Evolutionary conservation across 208 protist species (phyloP).

Genomic region (Leishmania lainsoni): DNA sequence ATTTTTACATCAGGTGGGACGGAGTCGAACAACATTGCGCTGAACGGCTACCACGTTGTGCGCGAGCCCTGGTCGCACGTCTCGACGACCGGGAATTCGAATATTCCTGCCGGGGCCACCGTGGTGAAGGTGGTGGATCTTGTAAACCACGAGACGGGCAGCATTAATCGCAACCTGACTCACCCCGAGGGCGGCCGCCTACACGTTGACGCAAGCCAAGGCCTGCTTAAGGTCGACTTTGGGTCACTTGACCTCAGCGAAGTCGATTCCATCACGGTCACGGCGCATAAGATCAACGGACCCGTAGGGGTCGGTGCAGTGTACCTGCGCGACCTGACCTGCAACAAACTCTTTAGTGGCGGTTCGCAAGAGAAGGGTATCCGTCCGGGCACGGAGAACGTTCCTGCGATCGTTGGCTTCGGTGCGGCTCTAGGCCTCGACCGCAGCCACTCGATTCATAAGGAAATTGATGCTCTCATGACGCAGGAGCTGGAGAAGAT

Average conservation of each 20-base stretch:
- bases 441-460: conserved; percentile 59
- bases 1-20: conserved; percentile 85
- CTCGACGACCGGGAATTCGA: conserved; percentile 42
- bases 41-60: conserved; percentile 76
- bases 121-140: conserved; percentile 68
- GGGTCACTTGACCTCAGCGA: conserved; percentile 56
- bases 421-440: conserved; percentile 64
- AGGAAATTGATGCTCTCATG: conserved; percentile 63
- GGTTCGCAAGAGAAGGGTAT: conserved; percentile 75
- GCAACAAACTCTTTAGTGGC: conserved; percentile 54
- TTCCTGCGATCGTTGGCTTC: conserved; percentile 77
- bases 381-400: conserved; percentile 84
- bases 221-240: conserved; percentile 67
- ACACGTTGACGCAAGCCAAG: conserved; percentile 80
- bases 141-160: conserved; percentile 83
- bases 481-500: conserved; percentile 57
- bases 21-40: conserved; percentile 82
- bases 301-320: conserved; percentile 76
- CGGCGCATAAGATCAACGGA: conserved; percentile 86
- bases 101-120: conserved; percentile 14
- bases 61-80: conserved; percentile 77
- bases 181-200: conserved; percentile 58
- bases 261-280: conserved; percentile 80
- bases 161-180: conserved; percentile 46
- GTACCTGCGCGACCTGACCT: conserved; percentile 62